A percentile compares a stretch with the other conserved stretches of the same genome.
Conservation (phyloP, 495 filamentous ascomycete genomes). For the Talaromyces adpressus region DNA sequence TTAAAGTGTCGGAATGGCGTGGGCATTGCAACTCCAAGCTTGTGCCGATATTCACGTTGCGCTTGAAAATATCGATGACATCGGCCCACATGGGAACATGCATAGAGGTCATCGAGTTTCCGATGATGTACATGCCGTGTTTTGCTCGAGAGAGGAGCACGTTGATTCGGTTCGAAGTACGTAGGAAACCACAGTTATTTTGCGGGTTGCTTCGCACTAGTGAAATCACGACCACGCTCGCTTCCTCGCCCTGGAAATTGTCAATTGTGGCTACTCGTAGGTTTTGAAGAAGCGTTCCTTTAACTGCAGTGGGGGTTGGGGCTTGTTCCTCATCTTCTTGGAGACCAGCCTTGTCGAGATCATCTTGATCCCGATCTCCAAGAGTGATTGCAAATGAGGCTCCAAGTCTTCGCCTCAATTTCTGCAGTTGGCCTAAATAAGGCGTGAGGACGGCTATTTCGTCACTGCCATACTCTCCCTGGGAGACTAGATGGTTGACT, state of each 20-base stretch:
- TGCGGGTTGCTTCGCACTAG: conserved; percentile 66
- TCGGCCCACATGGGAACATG: conserved; percentile 63
- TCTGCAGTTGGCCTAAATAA: conserved; percentile 65
- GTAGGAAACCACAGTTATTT: conserved; percentile 63
- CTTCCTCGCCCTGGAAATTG: conserved; percentile 81
- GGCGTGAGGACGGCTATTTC: conserved; percentile 80
- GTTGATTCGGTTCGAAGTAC: conserved; percentile 72
- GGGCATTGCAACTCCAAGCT: conserved; percentile 56
- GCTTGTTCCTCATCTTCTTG: conserved; percentile 19
- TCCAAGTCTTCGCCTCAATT: conserved; percentile 44
- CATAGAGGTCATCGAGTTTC: conserved; percentile 53
- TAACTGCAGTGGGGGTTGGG: conserved; percentile 16
- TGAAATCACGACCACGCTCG: conserved; percentile 75
- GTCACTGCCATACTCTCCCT: conserved; percentile 53
- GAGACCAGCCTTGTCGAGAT: conserved; percentile 47
- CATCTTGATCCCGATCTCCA: conserved; percentile 59
- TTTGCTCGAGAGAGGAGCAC: conserved; percentile 65
- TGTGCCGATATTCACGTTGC: conserved; percentile 43
- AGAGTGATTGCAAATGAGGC: conserved; percentile 53
- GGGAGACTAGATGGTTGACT: conserved; percentile 64
- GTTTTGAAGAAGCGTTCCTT: conserved; percentile 49
- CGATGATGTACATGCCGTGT: conserved; percentile 83
- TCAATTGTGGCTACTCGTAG: conserved; percentile 76
- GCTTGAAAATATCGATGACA: conserved; percentile 49
- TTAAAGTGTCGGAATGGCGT: conserved; percentile 53